These are phyloP conservation scores for Dictyostelium citrinum DNA, from an alignment of 78 protist genomes.

Conservation along the genomic window DNA sequence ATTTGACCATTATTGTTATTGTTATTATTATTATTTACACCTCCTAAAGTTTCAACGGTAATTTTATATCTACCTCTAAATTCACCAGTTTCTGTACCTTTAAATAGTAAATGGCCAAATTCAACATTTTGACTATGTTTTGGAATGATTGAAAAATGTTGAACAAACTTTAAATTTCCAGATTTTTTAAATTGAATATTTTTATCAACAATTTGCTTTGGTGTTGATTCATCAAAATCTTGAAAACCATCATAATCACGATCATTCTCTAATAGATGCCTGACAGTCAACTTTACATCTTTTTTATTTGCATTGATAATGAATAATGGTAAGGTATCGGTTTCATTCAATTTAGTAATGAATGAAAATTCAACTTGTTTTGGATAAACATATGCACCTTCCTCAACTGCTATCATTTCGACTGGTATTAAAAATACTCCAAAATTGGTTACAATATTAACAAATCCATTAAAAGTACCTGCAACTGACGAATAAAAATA, in stretches of 20 bases:
- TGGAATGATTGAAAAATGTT: neutral
- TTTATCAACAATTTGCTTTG: neutral
- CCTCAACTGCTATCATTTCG: constrained; percentile 12
- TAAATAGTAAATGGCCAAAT: constrained; percentile 36
- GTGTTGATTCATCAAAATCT: neutral
- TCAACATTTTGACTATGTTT: neutral
- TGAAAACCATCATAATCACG: neutral
- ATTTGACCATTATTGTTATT: neutral
- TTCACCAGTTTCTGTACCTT: constrained; percentile 3
- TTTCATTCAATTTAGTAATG: constrained; percentile 22
- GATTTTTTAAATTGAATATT: neutral
- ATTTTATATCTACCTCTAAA: constrained; percentile 24
- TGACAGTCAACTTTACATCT: neutral
- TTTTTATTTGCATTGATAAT: constrained; percentile 9
- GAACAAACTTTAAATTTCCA: neutral
- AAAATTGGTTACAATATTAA: constrained; percentile 56
- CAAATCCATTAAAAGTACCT: constrained; percentile 5
- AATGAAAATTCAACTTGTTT: constrained; percentile 24
- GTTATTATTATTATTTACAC: neutral
- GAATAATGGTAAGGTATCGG: constrained; percentile 4
- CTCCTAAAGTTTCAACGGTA: neutral
- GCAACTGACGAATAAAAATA: constrained; percentile 22
- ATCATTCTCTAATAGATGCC: neutral
- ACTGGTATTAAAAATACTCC: neutral
- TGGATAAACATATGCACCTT: constrained; percentile 38